Evolutionary conservation across 106 monocot species (phyloP), one percentile per base, ranked within the genome.

Genomic region (Acanthochlamys bracteata): DNA sequence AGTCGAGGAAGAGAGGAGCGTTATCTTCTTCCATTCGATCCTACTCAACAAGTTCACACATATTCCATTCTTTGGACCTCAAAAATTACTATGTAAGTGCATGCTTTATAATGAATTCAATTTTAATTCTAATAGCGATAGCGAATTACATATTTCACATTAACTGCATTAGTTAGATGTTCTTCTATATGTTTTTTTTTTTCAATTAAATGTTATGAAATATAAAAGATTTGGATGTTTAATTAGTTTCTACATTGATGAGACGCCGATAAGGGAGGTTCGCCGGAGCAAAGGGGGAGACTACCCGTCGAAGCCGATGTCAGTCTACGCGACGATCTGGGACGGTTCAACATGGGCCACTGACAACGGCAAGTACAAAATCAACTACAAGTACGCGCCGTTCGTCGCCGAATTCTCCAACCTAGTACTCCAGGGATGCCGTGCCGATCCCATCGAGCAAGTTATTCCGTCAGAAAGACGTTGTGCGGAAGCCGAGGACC

Each of bases 61-160:
- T 86, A 86, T 25, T 63, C 70, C 65, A 86, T 86, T 26, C 82
- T 79, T 7, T 82, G 86, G 86, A 79, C 41, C 56, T 12, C 57
- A 24, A 24, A 75, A 20, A 59, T 19, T 14, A 86, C 82, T 57
- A 71, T 79, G 86, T 86, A 68, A 79, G 69, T 22, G 33, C 33
- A 3, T 33, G 33, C 33, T 65, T 46, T 45, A 17, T 1, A n/a
- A 6, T 33, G 33, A 6, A 33, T 33, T 33, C 33, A 33, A 6
- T 33, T 33, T 33, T 6, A n/a, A n/a, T n/a, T n/a, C n/a, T n/a
- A n/a, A n/a, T n/a, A n/a, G n/a, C n/a, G n/a, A n/a, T n/a, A n/a
- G n/a, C n/a, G n/a, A n/a, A n/a, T n/a, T n/a, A n/a, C n/a, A n/a
- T n/a, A n/a, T n/a, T 24, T 27, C 24, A 8, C 16, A 3, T 27